Conservation (phyloP, 306 rosid species). For the Pyrus betulifolia region DNA sequence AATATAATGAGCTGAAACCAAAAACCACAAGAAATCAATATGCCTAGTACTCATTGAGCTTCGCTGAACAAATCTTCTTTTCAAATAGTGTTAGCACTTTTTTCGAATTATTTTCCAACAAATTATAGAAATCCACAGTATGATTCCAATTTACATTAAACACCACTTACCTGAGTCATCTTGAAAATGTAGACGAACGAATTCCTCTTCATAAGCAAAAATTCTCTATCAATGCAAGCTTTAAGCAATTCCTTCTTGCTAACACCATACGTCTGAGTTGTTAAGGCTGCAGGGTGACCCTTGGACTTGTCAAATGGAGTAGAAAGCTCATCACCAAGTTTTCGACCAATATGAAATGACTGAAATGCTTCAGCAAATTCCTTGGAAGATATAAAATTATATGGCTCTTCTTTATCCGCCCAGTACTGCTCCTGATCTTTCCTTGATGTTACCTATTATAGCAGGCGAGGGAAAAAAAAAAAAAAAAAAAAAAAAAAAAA, state of each 20-base stretch:
- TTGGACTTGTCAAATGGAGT: slow-evolving; percentile 34
- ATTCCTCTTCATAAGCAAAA: slow-evolving; percentile 38
- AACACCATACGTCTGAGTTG: slow-evolving; percentile 29
- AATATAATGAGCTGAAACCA: slow-evolving; percentile 17
- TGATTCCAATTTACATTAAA: background rate
- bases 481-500: background rate
- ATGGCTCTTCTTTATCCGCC: slow-evolving; percentile 23
- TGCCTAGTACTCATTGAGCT: background rate
- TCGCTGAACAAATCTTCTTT: background rate
- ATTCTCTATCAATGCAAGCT: slow-evolving; percentile 30
- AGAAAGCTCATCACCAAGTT: slow-evolving; percentile 32
- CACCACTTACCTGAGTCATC: slow-evolving; percentile 17
- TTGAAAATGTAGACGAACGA: slow-evolving; percentile 39
- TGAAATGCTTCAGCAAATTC: slow-evolving; percentile 35
- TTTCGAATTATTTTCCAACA: background rate
- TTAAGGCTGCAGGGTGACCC: slow-evolving; percentile 34
- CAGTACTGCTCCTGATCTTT: slow-evolving; percentile 48
- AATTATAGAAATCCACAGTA: background rate
- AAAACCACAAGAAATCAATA: background rate
- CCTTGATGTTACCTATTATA: slow-evolving; percentile 27
- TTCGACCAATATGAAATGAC: slow-evolving; percentile 27
- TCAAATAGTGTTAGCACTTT: background rate
- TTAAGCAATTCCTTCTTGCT: slow-evolving; percentile 25
- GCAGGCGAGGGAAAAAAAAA: background rate
- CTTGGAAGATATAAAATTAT: slow-evolving; percentile 17